Conservation (phyloP, 331 rosid species). For the Acacia concinna region DNA sequence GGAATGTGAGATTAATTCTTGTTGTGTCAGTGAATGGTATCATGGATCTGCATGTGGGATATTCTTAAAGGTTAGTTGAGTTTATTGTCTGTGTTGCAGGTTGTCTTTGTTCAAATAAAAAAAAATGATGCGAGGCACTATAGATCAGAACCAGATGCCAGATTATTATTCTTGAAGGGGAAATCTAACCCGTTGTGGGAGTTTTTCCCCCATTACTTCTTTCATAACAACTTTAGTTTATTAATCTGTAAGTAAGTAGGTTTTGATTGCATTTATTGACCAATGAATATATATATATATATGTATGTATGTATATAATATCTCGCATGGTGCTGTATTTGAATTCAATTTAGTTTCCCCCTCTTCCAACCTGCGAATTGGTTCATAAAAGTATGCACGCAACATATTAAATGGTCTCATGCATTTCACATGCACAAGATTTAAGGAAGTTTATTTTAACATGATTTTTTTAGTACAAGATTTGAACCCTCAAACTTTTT, state of each 20-base stretch:
- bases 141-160: background rate
- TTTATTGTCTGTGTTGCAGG: background rate
- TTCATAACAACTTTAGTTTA: background rate
- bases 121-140: background rate
- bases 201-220: background rate
- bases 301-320: too few relatives aligned
- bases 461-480: too few relatives aligned
- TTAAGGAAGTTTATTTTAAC: too few relatives aligned
- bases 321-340: background rate
- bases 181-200: background rate
- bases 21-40: background rate
- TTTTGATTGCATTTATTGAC: background rate
- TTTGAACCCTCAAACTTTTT: too few relatives aligned
- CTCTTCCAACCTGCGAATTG: too few relatives aligned
- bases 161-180: background rate
- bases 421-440: too few relatives aligned
- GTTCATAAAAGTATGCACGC: too few relatives aligned
- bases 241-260: background rate
- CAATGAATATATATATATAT: background rate
- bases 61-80: background rate
- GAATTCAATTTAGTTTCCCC: background rate
- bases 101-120: background rate
- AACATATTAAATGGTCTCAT: too few relatives aligned
- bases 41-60: background rate
- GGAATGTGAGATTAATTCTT: background rate